These are phyloP conservation scores for Micractinium sp. DNA, from an alignment of 139 green algal species.

Conservation along the genomic window DNA sequence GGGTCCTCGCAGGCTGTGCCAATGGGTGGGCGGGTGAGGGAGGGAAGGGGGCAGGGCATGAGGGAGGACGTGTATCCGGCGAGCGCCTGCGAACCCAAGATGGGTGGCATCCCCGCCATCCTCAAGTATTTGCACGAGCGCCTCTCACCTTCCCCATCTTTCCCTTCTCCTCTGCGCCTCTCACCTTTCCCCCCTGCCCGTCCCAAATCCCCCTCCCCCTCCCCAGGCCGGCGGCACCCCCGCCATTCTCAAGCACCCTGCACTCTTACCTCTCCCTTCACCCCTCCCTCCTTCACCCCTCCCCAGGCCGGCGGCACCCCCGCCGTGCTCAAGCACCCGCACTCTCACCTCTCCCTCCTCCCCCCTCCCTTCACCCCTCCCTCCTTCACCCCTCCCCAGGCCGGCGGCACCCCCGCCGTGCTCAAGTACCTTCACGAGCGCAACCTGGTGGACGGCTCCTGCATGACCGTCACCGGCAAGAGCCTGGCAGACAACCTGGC, in stretches of 20 bases:
- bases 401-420: slow-evolving; percentile 94
- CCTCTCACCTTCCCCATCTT: background rate
- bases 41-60: no score
- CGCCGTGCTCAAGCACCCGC: slow-evolving; percentile 96
- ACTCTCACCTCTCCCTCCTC: slow-evolving; percentile 42
- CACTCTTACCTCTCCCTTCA: background rate
- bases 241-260: slow-evolving; percentile 96
- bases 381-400: slow-evolving; percentile 28
- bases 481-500: slow-evolving; percentile 96
- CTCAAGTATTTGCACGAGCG: no score
- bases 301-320: slow-evolving; percentile 89
- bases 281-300: background rate
- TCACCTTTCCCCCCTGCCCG: background rate
- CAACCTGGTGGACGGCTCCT: slow-evolving; percentile 90
- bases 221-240: slow-evolving; percentile 89
- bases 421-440: slow-evolving; percentile 96
- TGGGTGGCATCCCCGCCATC: background rate
- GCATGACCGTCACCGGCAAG: slow-evolving; percentile 91
- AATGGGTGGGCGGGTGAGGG: no score
- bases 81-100: no score
- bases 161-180: no score
- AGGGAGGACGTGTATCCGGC: no score
- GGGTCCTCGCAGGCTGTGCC: no score
- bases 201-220: background rate
- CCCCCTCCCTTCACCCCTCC: background rate